Percentiles rank a stretch among this genome's conserved stretches.
These are phyloP conservation scores for Penicillium turbatum DNA, from an alignment of 495 filamentous ascomycete genomes.

Conservation along the genomic window DNA sequence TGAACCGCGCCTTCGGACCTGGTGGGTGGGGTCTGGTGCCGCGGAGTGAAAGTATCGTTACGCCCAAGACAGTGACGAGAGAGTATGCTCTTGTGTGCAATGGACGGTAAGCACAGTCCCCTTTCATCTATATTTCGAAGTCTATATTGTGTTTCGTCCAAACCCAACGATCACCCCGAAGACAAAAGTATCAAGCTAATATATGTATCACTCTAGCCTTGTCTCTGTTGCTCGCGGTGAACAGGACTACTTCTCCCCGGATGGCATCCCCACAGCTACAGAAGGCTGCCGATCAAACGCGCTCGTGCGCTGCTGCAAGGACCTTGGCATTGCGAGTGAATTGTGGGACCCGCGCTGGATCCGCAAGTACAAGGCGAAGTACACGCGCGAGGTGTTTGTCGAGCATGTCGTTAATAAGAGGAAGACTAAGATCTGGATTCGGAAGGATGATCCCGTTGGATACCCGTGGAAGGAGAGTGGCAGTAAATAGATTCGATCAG, in stretches of 20 bases:
- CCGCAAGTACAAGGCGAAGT: constrained; percentile 59
- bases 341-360: constrained; percentile 96
- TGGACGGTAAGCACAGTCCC: constrained; percentile 63
- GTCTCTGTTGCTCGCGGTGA: constrained; percentile 92
- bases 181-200: not conserved
- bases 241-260: constrained; percentile 87
- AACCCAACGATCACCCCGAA: not conserved
- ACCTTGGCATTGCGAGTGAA: constrained; percentile 90
- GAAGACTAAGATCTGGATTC: constrained; percentile 79
- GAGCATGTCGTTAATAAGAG: constrained; percentile 83
- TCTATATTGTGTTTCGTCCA: not conserved
- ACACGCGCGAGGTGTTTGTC: constrained; percentile 73
- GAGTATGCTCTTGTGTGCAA: constrained; percentile 91
- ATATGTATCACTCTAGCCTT: constrained; percentile 50
- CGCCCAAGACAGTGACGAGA: constrained; percentile 79
- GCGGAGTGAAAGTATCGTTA: constrained; percentile 85
- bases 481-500: constrained; percentile 27
- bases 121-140: not conserved
- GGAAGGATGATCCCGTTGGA: constrained; percentile 74
- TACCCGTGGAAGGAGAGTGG: constrained; percentile 74
- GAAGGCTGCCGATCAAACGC: constrained; percentile 98
- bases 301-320: constrained; percentile 94
- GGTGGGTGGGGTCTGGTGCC: constrained; percentile 95
- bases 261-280: constrained; percentile 92
- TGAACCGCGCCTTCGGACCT: constrained; percentile 89